Evolutionary conservation across 2,329 filamentous ascomycete species (phyloP).

Genomic region (Westerdykella aurantiaca): DNA sequence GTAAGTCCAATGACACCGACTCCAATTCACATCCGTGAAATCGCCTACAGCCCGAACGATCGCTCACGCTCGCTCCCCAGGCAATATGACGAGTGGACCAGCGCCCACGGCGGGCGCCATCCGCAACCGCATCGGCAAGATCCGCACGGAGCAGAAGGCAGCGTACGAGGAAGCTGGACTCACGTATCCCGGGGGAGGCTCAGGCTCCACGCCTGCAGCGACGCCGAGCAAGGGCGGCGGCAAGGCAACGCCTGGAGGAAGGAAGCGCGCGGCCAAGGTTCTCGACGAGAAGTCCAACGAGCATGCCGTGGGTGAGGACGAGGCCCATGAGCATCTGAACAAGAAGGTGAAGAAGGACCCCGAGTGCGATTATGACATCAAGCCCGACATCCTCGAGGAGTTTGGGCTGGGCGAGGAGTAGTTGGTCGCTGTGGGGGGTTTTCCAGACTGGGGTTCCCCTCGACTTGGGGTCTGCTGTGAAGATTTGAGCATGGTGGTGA

Average conservation of each 20-base stretch:
- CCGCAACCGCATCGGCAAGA: neutral
- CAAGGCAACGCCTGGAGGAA: neutral
- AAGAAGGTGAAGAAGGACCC: slow-evolving; percentile 1
- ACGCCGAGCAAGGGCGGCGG: neutral
- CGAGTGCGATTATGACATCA: neutral
- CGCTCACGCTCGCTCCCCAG: no score
- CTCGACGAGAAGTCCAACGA: neutral
- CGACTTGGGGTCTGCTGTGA: no score
- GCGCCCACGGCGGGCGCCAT: neutral
- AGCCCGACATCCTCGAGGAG: slow-evolving; percentile 1
- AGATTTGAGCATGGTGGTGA: no score
- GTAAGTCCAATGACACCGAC: no score
- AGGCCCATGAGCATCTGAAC: slow-evolving; percentile 6
- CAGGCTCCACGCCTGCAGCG: neutral
- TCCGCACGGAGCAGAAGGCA: neutral
- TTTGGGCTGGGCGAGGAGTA: slow-evolving; percentile 4
- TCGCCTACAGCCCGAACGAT: neutral
- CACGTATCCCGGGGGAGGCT: neutral
- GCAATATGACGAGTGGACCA: no score
- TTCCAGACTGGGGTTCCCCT: no score
- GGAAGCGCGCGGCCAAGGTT: slow-evolving; percentile 8
- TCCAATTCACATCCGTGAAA: neutral
- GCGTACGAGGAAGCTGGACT: neutral
- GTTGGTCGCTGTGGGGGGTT: neutral
- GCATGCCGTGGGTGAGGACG: slow-evolving; percentile 2